A percentile compares a stretch with the other conserved stretches of the same genome.
phyloP scores from a whole-genome alignment of 129 eudicot genomes.

The Tagetes erecta region DNA sequence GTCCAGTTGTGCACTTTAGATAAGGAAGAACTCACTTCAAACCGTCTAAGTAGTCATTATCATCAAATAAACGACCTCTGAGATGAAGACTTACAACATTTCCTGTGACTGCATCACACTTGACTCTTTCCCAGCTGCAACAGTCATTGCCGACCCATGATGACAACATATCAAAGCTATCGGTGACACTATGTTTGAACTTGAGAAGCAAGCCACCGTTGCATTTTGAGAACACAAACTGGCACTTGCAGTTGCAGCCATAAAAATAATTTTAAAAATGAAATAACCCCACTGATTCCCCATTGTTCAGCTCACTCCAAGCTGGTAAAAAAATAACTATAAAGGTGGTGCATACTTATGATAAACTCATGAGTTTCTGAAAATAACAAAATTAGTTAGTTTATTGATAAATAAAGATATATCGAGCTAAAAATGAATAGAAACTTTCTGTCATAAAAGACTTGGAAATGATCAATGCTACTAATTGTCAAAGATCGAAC shows the following conservation, averaged over 20 bases:
- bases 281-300: background rate
- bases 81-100: background rate
- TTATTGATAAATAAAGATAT: too few species aligned
- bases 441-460: too few species aligned
- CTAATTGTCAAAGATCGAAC: too few species aligned
- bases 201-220: background rate
- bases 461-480: too few species aligned
- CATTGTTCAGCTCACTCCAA: background rate
- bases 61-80: background rate
- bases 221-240: background rate
- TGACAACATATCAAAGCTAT: background rate
- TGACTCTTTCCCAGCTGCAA: background rate
- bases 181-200: background rate
- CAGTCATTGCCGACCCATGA: slow-evolving; percentile 6
- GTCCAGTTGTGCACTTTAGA: background rate
- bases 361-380: too few species aligned
- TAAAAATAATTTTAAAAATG: background rate
- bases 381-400: too few species aligned
- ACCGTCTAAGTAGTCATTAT: background rate
- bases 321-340: too few species aligned
- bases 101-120: background rate
- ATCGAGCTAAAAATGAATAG: too few species aligned
- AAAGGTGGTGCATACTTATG: too few species aligned
- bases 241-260: background rate
- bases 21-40: background rate